phyloP scores from a whole-genome alignment of 495 filamentous ascomycete species.

The Penicillium daleae region DNA sequence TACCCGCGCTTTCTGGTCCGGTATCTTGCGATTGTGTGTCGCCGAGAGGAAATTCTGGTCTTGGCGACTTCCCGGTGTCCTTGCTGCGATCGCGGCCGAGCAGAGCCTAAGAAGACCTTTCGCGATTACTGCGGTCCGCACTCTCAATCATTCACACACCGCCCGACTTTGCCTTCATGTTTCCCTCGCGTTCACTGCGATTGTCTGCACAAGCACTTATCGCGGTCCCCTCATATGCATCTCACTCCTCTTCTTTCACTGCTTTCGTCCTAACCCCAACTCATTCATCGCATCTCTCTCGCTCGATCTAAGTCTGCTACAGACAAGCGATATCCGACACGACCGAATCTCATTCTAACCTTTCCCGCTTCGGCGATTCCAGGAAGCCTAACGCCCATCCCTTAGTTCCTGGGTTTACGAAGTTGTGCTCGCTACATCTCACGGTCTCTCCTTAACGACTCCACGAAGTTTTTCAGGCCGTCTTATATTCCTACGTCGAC shows the following conservation, averaged over 20 bases:
- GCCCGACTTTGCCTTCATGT: neutral
- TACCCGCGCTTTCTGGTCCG: slow-evolving; percentile 1
- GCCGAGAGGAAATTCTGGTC: slow-evolving; percentile 13
- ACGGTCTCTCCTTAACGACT: slow-evolving; percentile 50
- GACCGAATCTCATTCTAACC: slow-evolving; percentile 14
- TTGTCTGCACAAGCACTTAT: neutral
- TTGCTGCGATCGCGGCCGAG: neutral
- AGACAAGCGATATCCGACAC: neutral
- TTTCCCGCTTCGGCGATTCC: neutral
- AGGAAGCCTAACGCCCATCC: slow-evolving; percentile 31
- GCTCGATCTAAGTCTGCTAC: neutral
- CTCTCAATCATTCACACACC: too few species aligned
- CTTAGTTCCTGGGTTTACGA: slow-evolving; percentile 37
- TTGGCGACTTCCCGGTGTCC: slow-evolving; percentile 19
- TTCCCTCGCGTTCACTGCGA: neutral
- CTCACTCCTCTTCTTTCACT: neutral
- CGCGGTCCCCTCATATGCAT: neutral
- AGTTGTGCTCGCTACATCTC: slow-evolving; percentile 39
- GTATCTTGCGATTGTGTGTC: neutral
- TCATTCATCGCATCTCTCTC: neutral
- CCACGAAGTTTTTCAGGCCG: slow-evolving; percentile 44
- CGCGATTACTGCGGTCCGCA: neutral
- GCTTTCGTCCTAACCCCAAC: neutral
- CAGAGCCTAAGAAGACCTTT: slow-evolving; percentile 7
- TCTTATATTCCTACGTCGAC: slow-evolving; percentile 43